Percentiles rank a stretch among this genome's conserved stretches.
Evolutionary conservation across 306 rosid genomes (phyloP).

Genomic region (Erythrophleum fordii): DNA sequence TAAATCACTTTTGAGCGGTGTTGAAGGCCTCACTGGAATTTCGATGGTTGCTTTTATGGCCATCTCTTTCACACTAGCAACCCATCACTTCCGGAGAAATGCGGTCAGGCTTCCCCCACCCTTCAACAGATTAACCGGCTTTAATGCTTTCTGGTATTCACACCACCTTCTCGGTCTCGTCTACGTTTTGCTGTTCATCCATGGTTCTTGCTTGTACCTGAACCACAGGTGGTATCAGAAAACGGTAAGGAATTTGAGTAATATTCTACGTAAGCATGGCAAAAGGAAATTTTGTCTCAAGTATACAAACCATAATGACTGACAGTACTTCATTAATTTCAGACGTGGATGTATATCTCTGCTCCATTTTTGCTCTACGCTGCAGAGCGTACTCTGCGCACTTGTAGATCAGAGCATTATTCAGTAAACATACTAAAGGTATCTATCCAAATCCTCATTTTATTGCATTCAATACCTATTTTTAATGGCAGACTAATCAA

Average conservation of each 20-base stretch:
- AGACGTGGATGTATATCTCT: conserved; percentile 90
- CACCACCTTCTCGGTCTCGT: conserved; percentile 86
- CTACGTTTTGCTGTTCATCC: conserved; percentile 70
- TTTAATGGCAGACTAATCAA: not conserved
- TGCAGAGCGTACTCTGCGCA: conserved; percentile 75
- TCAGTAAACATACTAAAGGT: conserved; percentile 81
- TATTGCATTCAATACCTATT: not conserved
- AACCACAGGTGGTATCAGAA: conserved; percentile 77
- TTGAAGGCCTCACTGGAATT: conserved; percentile 83
- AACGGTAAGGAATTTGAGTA: conserved; percentile 52
- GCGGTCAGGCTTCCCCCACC: conserved; percentile 74
- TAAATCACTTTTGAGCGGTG: conserved; percentile 52
- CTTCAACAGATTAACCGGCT: conserved; percentile 77
- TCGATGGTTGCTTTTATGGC: conserved; percentile 74
- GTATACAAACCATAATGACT: not conserved
- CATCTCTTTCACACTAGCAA: conserved; percentile 76
- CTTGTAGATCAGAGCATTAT: conserved; percentile 75
- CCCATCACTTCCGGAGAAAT: conserved; percentile 69
- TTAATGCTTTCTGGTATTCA: conserved; percentile 94
- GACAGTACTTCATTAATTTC: conserved; percentile 18
- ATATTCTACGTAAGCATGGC: not conserved
- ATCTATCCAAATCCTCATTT: not conserved
- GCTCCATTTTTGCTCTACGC: conserved; percentile 71
- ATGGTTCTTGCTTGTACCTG: conserved; percentile 69
- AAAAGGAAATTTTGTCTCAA: conserved; percentile 2